Conservation (phyloP, 2,329 filamentous ascomycete species). For the Aspergillus fumigatiaffinis region DNA sequence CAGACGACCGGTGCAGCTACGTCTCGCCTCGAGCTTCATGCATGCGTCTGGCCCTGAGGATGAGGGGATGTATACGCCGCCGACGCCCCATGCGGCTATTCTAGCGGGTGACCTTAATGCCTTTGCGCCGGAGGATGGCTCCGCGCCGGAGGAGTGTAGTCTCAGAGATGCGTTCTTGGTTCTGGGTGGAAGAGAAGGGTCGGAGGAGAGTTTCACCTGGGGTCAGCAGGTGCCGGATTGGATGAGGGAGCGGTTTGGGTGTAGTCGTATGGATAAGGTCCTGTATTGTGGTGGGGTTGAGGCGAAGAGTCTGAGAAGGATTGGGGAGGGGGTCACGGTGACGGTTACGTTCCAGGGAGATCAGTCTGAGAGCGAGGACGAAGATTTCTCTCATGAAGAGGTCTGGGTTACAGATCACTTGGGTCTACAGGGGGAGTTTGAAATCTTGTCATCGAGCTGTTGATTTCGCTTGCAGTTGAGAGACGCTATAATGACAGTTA, state of each 20-base stretch:
- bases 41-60: conserved; percentile 17
- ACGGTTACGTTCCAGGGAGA: conserved; percentile 31
- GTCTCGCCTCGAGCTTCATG: conserved; percentile 43
- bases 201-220: conserved; percentile 55
- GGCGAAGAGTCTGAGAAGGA: conserved; percentile 41
- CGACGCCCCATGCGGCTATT: conserved; percentile 40
- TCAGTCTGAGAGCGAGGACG: conserved; percentile 26
- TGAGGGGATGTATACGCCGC: conserved; percentile 10
- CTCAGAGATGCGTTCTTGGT: conserved; percentile 53
- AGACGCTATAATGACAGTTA: not conserved
- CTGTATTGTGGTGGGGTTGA: conserved; percentile 40
- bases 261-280: conserved; percentile 54
- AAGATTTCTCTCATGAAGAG: conserved; percentile 29
- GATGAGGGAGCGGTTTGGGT: conserved; percentile 45
- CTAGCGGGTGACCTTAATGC: conserved; percentile 57
- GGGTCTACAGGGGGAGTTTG: conserved; percentile 38
- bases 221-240: conserved; percentile 49
- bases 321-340: conserved; percentile 47
- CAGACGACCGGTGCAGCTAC: conserved; percentile 48
- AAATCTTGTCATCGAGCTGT: not conserved
- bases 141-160: conserved; percentile 45
- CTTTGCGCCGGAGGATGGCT: conserved; percentile 52
- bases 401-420: conserved; percentile 52
- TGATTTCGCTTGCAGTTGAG: not conserved
- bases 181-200: conserved; percentile 49